Conservation (phyloP, 2,329 filamentous ascomycete species). For the Diaporthe aspalathi region DNA sequence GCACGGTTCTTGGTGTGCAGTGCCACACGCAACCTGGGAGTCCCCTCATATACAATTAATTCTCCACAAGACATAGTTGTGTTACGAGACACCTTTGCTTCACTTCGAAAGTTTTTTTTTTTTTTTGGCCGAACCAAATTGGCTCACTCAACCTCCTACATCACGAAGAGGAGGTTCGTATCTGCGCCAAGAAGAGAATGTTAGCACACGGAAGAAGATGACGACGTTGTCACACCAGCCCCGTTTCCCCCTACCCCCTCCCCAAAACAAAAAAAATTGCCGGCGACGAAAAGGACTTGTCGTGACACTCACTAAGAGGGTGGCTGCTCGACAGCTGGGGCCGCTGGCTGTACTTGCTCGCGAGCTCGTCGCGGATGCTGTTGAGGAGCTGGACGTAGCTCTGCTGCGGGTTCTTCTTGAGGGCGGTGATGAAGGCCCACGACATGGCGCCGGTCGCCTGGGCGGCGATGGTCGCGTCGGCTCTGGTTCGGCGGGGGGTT, state of each 20-base stretch:
- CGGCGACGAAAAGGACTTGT: too few species aligned
- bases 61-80: slow-evolving; percentile 4
- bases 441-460: slow-evolving; percentile 98
- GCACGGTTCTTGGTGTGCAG: neutral
- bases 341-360: slow-evolving; percentile 91
- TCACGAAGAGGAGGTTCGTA: slow-evolving; percentile 72
- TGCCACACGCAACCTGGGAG: neutral
- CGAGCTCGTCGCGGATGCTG: slow-evolving; percentile 92
- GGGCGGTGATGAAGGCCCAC: slow-evolving; percentile 91
- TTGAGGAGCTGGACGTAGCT: slow-evolving; percentile 97
- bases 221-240: too few species aligned
- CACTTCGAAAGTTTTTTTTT: too few species aligned
- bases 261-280: too few species aligned
- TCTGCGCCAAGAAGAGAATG: slow-evolving; percentile 53
- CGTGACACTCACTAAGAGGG: slow-evolving; percentile 79
- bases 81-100: neutral
- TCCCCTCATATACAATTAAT: slow-evolving; percentile 21
- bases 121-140: too few species aligned
- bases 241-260: too few species aligned
- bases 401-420: slow-evolving; percentile 97
- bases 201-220: too few species aligned
- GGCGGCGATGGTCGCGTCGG: slow-evolving; percentile 90
- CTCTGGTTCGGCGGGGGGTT: slow-evolving; percentile 65
- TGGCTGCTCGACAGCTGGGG: slow-evolving; percentile 98
- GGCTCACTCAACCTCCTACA: slow-evolving; percentile 61